Evolutionary conservation across 805 yeast species (phyloP), one percentile per base, ranked within the genome.

Genomic region (Kockiozyma suomiensis): DNA sequence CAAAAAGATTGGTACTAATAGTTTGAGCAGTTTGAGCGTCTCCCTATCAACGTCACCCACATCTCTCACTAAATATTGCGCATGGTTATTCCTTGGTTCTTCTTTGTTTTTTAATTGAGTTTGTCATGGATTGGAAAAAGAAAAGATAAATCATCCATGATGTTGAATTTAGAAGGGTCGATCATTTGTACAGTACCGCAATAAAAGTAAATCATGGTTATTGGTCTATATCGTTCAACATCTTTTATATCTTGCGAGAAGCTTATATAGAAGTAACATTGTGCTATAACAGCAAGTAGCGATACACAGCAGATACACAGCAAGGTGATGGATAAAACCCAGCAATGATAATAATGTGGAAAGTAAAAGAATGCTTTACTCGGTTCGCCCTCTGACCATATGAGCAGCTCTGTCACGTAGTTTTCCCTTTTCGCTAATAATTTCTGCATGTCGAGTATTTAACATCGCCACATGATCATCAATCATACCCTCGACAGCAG

Each of bases 21-120:
- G 2, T 23, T 26, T 6, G 25, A 7, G 8, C 42, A 62, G 66
- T 75, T 77, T 70, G 67, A 70, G 68, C 82, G 83, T 74, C 80
- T 90, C 74, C 94, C 96, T 78, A 78, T 88, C 76, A 85, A 86
- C 76, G 91, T 91, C 75, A 85, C 87, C 77, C 81, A 88, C 74
- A 87, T 90, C 75, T 86, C 93, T 78, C 91, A 88, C 50, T 55
- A 62, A 82, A 87, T 28, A 10, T 43, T 50, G 37, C 57, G 30
- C 47, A 21, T 49, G 19, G 17, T 33, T 47, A 17, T 28, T 40
- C 40, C 40, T 47, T 30, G 35, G 38, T 23, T n/a, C 23, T 41
- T 19, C 25, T 19, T 15, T 30, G 19, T 38, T 42, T 40, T 28
- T 50, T 48, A n/a, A 23, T 47, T 23, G 19, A 26, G 41, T 50